phyloP scores from a whole-genome alignment of 2,329 filamentous ascomycete species.

The Zelopaecilomyces penicillatus region DNA sequence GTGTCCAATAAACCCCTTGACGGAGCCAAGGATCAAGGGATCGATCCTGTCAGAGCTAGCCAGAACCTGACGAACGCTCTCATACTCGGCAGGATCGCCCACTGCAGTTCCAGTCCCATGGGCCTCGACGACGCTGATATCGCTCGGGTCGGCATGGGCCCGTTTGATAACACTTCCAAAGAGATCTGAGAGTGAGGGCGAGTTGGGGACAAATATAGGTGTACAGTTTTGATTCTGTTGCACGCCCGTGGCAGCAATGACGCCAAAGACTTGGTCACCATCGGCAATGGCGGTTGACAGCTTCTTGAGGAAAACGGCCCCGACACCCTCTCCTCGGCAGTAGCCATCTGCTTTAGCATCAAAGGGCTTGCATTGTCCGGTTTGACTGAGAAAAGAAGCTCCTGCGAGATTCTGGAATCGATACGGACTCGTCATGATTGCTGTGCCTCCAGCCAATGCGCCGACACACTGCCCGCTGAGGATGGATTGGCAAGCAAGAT shows the following conservation, averaged over 20 bases:
- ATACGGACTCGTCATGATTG: slow-evolving; percentile 24
- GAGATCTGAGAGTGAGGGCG: slow-evolving; percentile 3
- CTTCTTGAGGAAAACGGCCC: slow-evolving; percentile 37
- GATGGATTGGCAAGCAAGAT: slow-evolving; percentile 23
- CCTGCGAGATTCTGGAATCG: slow-evolving; percentile 17
- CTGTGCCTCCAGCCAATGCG: slow-evolving; percentile 31
- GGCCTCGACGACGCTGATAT: slow-evolving; percentile 27
- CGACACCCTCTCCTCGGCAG: slow-evolving; percentile 41
- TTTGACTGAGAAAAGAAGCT: slow-evolving; percentile 19
- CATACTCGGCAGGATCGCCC: slow-evolving; percentile 41
- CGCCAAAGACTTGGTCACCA: slow-evolving; percentile 34
- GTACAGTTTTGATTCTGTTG: slow-evolving; percentile 35
- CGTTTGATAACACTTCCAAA: slow-evolving; percentile 26
- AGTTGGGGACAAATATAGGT: slow-evolving; percentile 34
- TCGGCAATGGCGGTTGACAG: slow-evolving; percentile 37
- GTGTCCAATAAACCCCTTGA: slow-evolving; percentile 21
- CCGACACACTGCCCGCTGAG: slow-evolving; percentile 21
- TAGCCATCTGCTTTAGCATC: slow-evolving; percentile 39
- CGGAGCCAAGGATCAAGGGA: slow-evolving; percentile 11
- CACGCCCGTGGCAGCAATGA: slow-evolving; percentile 28
- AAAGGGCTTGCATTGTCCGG: slow-evolving; percentile 25
- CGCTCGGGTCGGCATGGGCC: slow-evolving; percentile 9
- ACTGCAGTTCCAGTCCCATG: slow-evolving; percentile 46
- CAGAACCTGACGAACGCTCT: slow-evolving; percentile 9
- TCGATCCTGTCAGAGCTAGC: slow-evolving; percentile 9